Percentiles rank a stretch among this genome's conserved stretches.
phyloP scores from a whole-genome alignment of 1,284 basidiomycete species.

The Mycosarcoma maydis region DNA sequence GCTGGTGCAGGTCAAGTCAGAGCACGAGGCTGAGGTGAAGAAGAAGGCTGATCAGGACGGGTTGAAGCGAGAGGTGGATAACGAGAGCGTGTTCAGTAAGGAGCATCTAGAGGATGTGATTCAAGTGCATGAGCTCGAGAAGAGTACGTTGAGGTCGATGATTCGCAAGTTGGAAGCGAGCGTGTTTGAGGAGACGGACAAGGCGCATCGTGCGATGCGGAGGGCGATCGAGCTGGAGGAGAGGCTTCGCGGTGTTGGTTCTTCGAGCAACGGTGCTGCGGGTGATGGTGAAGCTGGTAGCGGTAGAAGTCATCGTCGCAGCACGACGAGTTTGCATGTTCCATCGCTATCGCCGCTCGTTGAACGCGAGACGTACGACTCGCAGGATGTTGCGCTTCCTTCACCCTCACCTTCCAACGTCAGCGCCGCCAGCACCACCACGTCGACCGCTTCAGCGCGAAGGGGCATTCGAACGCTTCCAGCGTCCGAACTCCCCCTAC shows the following conservation, averaged over 20 bases:
- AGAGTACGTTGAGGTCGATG: conserved; percentile 42
- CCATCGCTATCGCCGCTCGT: conserved; percentile 38
- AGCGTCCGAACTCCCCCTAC: conserved; percentile 32
- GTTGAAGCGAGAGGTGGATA: conserved; percentile 22
- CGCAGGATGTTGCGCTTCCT: background rate
- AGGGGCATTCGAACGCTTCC: conserved; percentile 36
- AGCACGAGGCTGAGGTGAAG: conserved; percentile 1
- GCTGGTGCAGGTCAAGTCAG: background rate
- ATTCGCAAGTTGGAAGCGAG: conserved; percentile 52
- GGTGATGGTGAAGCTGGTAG: background rate
- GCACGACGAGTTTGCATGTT: conserved; percentile 32
- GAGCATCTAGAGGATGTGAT: conserved; percentile 43
- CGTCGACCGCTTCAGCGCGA: conserved; percentile 5
- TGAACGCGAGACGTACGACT: conserved; percentile 28
- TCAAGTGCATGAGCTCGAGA: conserved; percentile 51
- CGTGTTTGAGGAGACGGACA: conserved; percentile 54
- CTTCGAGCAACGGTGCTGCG: no score
- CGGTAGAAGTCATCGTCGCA: conserved; percentile 21
- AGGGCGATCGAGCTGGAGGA: conserved; percentile 52
- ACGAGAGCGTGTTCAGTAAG: conserved; percentile 36
- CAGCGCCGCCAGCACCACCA: background rate
- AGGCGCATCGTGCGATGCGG: conserved; percentile 41
- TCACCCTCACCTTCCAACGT: conserved; percentile 1
- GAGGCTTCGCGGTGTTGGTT: background rate
- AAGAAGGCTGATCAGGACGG: background rate